Conservation (phyloP, 495 filamentous ascomycete genomes). For the Aspergillus ellipticus region DNA sequence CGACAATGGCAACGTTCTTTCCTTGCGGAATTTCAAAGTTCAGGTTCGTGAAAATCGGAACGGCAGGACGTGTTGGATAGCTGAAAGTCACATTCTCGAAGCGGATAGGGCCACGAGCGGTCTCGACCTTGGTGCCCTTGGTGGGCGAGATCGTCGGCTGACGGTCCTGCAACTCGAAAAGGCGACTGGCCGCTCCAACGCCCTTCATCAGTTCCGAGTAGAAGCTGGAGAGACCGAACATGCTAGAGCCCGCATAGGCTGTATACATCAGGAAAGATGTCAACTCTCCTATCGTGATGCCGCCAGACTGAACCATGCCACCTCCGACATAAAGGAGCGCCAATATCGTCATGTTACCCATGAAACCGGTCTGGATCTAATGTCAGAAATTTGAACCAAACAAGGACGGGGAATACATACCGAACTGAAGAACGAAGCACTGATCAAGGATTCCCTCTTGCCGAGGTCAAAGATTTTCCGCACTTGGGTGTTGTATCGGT, state of each 20-base stretch:
- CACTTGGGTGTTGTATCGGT: constrained; percentile 86
- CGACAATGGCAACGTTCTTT: constrained; percentile 92
- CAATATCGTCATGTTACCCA: constrained; percentile 93
- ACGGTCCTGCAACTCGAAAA: constrained; percentile 95
- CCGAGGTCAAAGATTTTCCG: constrained; percentile 88
- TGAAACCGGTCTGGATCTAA: constrained; percentile 62
- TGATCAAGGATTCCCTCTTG: constrained; percentile 77
- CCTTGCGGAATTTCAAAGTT: constrained; percentile 89
- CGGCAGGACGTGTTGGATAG: constrained; percentile 87
- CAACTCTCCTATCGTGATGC: constrained; percentile 85
- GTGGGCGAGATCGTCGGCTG: constrained; percentile 83
- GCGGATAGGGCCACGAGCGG: constrained; percentile 80
- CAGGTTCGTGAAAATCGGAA: constrained; percentile 83
- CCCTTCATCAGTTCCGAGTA: constrained; percentile 99
- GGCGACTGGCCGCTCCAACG: constrained; percentile 86
- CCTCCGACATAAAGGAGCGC: constrained; percentile 89
- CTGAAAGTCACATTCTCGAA: constrained; percentile 83
- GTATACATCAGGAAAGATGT: constrained; percentile 99
- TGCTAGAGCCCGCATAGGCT: constrained; percentile 82
- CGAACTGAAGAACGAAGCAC: constrained; percentile 84
- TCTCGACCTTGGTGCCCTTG: constrained; percentile 67
- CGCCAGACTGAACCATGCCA: constrained; percentile 78
- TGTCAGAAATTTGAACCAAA: constrained; percentile 14
- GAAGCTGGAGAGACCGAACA: constrained; percentile 92
- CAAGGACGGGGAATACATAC: constrained; percentile 33